Evolutionary conservation across 305 asterid species (phyloP).

Genomic region (Rubia balearica): DNA sequence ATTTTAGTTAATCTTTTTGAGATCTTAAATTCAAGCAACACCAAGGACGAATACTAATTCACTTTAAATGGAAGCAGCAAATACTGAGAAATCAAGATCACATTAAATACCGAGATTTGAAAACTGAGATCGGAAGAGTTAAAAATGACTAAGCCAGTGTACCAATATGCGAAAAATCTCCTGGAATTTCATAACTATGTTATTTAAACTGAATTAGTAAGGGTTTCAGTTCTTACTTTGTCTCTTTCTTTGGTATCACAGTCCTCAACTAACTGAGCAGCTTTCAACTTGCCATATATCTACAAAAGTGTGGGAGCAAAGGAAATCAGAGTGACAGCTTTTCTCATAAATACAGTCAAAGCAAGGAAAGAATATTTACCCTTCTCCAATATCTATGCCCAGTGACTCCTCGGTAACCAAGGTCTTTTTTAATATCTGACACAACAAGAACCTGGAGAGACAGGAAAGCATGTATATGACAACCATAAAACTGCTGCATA

Average conservation of each 20-base stretch:
- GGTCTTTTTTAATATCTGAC: slow-evolving; percentile 73
- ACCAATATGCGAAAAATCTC: neutral
- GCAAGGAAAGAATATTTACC: slow-evolving; percentile 29
- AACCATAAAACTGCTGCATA: slow-evolving; percentile 13
- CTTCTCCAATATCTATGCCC: slow-evolving; percentile 92
- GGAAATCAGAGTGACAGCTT: slow-evolving; percentile 11
- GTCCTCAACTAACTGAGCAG: slow-evolving; percentile 66
- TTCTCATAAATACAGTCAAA: slow-evolving; percentile 7
- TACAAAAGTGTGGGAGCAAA: slow-evolving; percentile 30
- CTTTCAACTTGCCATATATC: slow-evolving; percentile 81
- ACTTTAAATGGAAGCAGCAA: neutral
- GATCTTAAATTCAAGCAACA: no score
- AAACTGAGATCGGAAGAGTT: neutral
- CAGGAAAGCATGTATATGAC: slow-evolving; percentile 14
- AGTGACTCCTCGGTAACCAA: slow-evolving; percentile 56
- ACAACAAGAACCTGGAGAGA: slow-evolving; percentile 69
- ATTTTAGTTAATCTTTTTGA: neutral
- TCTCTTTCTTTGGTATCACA: slow-evolving; percentile 53
- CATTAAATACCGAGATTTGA: neutral
- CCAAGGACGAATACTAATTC: neutral
- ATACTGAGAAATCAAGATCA: neutral
- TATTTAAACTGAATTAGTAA: neutral
- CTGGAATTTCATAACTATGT: neutral
- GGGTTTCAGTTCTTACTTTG: slow-evolving; percentile 40
- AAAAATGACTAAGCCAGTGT: neutral